phyloP scores from a whole-genome alignment of 2,329 filamentous ascomycete genomes.

The Cytospora leucostoma region DNA sequence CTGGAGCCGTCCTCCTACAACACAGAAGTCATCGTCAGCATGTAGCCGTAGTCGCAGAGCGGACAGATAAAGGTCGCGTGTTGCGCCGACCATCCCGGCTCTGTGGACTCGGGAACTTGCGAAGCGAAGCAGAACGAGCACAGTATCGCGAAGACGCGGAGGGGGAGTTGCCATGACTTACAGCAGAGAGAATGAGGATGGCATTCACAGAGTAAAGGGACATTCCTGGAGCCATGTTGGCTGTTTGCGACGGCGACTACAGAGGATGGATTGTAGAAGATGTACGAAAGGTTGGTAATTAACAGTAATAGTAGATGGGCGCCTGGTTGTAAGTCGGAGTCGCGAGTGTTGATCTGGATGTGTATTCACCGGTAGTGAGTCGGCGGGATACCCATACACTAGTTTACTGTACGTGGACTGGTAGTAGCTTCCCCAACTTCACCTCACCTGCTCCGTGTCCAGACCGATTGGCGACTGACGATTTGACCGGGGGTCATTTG shows the following conservation, averaged over 20 bases:
- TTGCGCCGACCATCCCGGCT: not conserved
- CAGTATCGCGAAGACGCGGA: not conserved
- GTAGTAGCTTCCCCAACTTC: slow-evolving; percentile 20
- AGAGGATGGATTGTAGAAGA: not conserved
- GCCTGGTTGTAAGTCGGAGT: slow-evolving; percentile 5
- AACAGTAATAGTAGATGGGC: slow-evolving; percentile 2
- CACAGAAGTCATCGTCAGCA: slow-evolving; percentile 4
- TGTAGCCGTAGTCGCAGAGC: no score
- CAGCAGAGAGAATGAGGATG: slow-evolving; percentile 46
- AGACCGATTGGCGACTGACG: slow-evolving; percentile 19
- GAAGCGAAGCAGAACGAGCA: not conserved
- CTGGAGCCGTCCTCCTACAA: slow-evolving; percentile 27
- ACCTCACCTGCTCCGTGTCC: slow-evolving; percentile 27
- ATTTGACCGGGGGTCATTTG: slow-evolving; percentile 4
- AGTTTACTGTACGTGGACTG: not conserved
- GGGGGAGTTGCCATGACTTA: slow-evolving; percentile 13
- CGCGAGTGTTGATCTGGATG: not conserved
- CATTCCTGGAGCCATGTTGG: slow-evolving; percentile 71
- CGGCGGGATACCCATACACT: slow-evolving; percentile 2
- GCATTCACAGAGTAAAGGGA: slow-evolving; percentile 77
- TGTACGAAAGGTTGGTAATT: not conserved
- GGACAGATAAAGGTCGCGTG: not conserved
- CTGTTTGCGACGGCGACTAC: slow-evolving; percentile 20
- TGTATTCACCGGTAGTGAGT: not conserved
- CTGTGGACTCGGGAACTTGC: not conserved